Conservation (phyloP, 805 yeast species). For the Alloascoidea hylecoeti region DNA sequence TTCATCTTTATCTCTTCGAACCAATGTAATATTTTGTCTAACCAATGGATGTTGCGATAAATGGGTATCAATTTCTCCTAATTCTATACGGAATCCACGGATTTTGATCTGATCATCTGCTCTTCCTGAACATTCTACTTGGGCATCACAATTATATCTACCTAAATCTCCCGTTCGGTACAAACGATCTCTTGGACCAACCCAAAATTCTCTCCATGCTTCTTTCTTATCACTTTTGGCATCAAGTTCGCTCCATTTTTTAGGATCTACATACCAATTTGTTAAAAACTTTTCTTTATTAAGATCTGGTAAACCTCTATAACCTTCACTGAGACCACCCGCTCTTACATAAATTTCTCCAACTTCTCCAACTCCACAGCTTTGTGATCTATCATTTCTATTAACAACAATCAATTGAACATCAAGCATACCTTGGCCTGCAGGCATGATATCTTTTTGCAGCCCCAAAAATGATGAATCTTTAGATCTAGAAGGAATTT, state of each 20-base stretch:
- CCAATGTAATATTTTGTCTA: slow-evolving; percentile 86
- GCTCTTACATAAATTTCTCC: slow-evolving; percentile 99
- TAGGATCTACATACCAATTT: slow-evolving; percentile 76
- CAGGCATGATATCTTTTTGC: slow-evolving; percentile 94
- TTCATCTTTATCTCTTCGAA: slow-evolving; percentile 80
- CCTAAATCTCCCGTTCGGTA: slow-evolving; percentile 98
- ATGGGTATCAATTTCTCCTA: slow-evolving; percentile 97
- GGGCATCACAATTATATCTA: slow-evolving; percentile 91
- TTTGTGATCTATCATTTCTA: slow-evolving; percentile 73
- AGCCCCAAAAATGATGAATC: slow-evolving; percentile 66
- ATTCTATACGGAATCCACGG: slow-evolving; percentile 95
- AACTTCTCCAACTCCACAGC: slow-evolving; percentile 97
- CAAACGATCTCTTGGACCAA: slow-evolving; percentile 89
- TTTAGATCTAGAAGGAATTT: slow-evolving; percentile 57
- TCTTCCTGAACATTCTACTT: slow-evolving; percentile 96
- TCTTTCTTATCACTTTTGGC: slow-evolving; percentile 22
- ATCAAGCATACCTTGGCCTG: slow-evolving; percentile 94
- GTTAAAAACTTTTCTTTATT: slow-evolving; percentile 78
- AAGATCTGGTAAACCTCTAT: slow-evolving; percentile 80
- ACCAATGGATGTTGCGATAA: slow-evolving; percentile 87
- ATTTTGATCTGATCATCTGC: slow-evolving; percentile 98
- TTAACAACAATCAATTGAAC: slow-evolving; percentile 92
- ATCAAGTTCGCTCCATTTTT: slow-evolving; percentile 48
- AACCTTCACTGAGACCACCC: slow-evolving; percentile 95
- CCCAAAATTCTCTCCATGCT: slow-evolving; percentile 70